Evolutionary conservation across 2,329 filamentous ascomycete species (phyloP), one percentile per base, ranked within the genome.

Genomic region (Zopfia rhizophila): DNA sequence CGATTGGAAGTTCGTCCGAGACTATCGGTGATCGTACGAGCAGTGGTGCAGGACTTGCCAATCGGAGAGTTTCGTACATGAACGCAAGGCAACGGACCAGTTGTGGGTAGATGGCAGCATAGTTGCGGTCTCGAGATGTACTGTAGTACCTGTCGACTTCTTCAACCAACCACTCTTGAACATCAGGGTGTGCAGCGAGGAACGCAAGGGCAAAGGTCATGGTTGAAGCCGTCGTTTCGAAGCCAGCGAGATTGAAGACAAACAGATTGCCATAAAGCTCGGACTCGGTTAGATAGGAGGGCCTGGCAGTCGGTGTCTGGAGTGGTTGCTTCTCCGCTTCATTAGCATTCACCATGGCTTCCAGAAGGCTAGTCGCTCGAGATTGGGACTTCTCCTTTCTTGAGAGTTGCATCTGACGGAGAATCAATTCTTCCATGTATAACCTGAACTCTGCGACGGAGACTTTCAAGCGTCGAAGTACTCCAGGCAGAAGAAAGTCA

Each of bases 151-250:
- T 13, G 16, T 44, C 25, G 4, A 78, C 55, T 38, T 78, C 77
- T 38, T 78, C 69, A 1, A 64, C 56, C 0, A 78, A 30, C 77
- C 76, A 80, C 4, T 74, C 69, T 48, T 81, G 78, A 1, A 75
- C 69, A 1, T 72, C 59, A 0, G 73, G 76, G 25, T 79, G 55
- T 1, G 71, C 68, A 3, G 78, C 76, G 1, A 82, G 63, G 16
- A 77, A 73, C 8, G 73, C 60, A 1, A 79, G 55, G 1, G 73
- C 65, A 39, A 72, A 79, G 0, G 70, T 69, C 13, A 80, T 53
- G 0, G 72, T 73, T 12, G 75, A 71, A 2, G 78, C 75, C 0
- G 77, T 78, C 0, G 53, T 56, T 18, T 59, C 48, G 36, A 53
- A 53, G 7, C 62, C 53, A 7, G 53, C 53, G 13, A 48, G 19